Evolutionary conservation across 306 rosid species (phyloP).

Genomic region (Citrullus mucosospermus): DNA sequence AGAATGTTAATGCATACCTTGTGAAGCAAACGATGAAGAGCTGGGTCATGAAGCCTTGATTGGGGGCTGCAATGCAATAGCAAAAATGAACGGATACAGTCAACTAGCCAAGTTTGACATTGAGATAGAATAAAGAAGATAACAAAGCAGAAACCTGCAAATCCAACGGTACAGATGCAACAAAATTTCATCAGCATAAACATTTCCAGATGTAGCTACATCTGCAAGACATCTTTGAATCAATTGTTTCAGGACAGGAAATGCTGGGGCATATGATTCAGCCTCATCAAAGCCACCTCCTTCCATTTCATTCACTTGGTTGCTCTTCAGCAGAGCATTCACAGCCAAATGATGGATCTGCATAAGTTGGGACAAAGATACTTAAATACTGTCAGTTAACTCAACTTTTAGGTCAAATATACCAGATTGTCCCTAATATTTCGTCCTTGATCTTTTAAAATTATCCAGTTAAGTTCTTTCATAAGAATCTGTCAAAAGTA

Average conservation of each 20-base stretch:
- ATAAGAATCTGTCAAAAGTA: no score
- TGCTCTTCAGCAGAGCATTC: slow-evolving; percentile 81
- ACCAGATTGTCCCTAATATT: background rate
- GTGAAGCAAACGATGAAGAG: slow-evolving; percentile 80
- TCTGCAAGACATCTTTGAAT: slow-evolving; percentile 80
- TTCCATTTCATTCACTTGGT: slow-evolving; percentile 91
- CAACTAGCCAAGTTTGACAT: background rate
- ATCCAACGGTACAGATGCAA: slow-evolving; percentile 92
- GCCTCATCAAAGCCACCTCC: slow-evolving; percentile 84
- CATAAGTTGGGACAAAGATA: background rate
- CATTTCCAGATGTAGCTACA: slow-evolving; percentile 76
- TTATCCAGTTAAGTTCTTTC: background rate
- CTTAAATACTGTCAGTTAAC: background rate
- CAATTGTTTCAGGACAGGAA: slow-evolving; percentile 75
- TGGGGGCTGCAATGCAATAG: slow-evolving; percentile 49
- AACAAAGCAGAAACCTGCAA: slow-evolving; percentile 59
- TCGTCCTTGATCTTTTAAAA: no score
- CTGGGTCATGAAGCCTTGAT: slow-evolving; percentile 92
- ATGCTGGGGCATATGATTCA: slow-evolving; percentile 59
- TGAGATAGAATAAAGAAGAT: background rate
- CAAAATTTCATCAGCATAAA: slow-evolving; percentile 75
- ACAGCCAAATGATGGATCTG: slow-evolving; percentile 86
- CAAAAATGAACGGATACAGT: background rate
- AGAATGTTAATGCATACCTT: slow-evolving; percentile 31
- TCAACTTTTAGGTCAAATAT: background rate